These are phyloP conservation scores for Backusella liffmaniae DNA, from an alignment of 192 early-diverging fungal genomes.

Conservation along the genomic window DNA sequence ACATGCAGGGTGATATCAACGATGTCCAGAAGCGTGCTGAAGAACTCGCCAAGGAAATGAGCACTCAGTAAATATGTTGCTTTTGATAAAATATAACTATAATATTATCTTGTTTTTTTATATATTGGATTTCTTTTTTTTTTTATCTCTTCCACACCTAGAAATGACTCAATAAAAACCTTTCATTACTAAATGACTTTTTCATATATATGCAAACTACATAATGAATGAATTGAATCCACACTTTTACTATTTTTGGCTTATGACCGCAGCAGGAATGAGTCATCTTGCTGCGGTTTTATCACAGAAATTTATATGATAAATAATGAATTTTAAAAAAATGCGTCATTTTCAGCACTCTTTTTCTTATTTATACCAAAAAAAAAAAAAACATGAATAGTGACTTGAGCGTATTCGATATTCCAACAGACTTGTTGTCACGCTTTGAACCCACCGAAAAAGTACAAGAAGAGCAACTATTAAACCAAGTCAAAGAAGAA, in stretches of 20 bases:
- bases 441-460: not conserved
- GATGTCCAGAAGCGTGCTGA: constrained; percentile 90
- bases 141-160: not conserved
- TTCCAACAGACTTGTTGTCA: constrained; percentile 11
- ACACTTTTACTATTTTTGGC: too few species aligned
- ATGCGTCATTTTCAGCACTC: not conserved
- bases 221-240: too few species aligned
- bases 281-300: not conserved
- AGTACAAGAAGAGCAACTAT: not conserved
- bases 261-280: not conserved
- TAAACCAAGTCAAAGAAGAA: not conserved
- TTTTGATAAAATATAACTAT: constrained; percentile 9
- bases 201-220: too few species aligned
- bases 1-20: constrained; percentile 95
- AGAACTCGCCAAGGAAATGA: constrained; percentile 32
- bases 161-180: not conserved
- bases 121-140: constrained; percentile 1
- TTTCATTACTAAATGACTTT: not conserved
- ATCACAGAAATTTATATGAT: too few species aligned
- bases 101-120: constrained; percentile 5
- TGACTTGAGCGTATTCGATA: not conserved
- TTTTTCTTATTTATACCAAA: not conserved
- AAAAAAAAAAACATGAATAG: not conserved
- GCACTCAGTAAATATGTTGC: constrained; percentile 11
- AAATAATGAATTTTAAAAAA: too few species aligned